Evolutionary conservation across 2,329 filamentous ascomycete genomes (phyloP).

Genomic region (Phoma sp.): DNA sequence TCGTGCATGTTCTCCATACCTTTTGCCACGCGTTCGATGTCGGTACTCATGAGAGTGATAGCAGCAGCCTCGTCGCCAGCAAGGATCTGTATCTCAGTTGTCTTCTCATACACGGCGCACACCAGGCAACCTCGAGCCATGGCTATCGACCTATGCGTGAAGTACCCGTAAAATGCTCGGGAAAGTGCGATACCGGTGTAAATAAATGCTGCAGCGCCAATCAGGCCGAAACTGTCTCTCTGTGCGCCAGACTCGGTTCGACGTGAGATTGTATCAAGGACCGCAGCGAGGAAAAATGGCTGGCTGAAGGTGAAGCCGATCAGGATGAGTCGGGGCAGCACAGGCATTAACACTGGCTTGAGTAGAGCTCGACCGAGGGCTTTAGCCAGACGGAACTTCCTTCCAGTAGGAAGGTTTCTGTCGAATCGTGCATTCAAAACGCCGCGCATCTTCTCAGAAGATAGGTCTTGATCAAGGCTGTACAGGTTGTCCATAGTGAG

Average conservation of each 20-base stretch:
- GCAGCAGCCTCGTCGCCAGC: conserved; percentile 16
- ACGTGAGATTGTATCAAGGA: conserved; percentile 15
- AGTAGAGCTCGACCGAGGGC: conserved; percentile 30
- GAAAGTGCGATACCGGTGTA: conserved; percentile 6
- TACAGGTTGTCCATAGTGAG: conserved; percentile 41
- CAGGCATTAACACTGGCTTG: conserved; percentile 18
- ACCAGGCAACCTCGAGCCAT: conserved; percentile 4
- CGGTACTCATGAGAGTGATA: conserved; percentile 34
- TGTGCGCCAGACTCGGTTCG: conserved; percentile 12
- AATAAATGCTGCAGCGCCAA: conserved; percentile 2
- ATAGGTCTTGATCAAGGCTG: conserved; percentile 26
- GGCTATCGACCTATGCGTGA: neutral
- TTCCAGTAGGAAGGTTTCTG: conserved; percentile 16
- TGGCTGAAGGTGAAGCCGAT: conserved; percentile 37
- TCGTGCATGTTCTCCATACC: conserved; percentile 27
- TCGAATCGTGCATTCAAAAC: conserved; percentile 6
- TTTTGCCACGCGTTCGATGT: conserved; percentile 26
- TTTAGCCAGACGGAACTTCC: conserved; percentile 28
- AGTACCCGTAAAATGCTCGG: conserved; percentile 5
- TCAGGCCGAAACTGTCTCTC: conserved; percentile 2
- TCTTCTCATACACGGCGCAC: neutral
- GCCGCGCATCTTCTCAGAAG: conserved; percentile 13
- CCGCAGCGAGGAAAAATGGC: conserved; percentile 30
- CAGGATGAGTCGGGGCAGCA: conserved; percentile 29
- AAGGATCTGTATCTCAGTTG: neutral